These are phyloP conservation scores for Starmerella asiatica DNA, from an alignment of 805 yeast genomes.

Conservation along the genomic window DNA sequence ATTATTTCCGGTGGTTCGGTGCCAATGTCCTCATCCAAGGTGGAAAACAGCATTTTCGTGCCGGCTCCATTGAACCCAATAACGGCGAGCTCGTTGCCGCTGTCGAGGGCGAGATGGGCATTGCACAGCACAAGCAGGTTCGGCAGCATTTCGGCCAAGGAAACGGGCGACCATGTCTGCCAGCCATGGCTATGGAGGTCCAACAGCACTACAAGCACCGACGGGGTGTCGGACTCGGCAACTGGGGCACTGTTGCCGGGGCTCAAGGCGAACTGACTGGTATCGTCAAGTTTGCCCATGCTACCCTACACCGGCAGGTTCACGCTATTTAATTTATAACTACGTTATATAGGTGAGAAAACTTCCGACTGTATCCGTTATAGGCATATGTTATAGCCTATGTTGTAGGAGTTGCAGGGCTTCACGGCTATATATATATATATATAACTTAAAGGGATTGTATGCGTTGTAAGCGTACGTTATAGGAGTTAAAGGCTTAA, in stretches of 20 bases:
- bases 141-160: conserved; percentile 47
- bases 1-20: background rate
- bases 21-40: background rate
- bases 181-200: conserved; percentile 68
- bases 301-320: too few species aligned
- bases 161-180: conserved; percentile 28
- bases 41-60: conserved; percentile 59
- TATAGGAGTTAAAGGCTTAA: too few species aligned
- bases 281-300: conserved; percentile 28
- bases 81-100: conserved; percentile 70
- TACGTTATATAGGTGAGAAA: too few species aligned
- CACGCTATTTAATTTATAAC: too few species aligned
- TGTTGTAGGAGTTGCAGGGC: too few species aligned
- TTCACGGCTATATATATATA: too few species aligned
- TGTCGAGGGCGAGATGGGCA: conserved; percentile 75
- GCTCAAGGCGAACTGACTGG: too few species aligned
- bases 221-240: conserved; percentile 51
- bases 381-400: too few species aligned
- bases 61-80: conserved; percentile 63
- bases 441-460: too few species aligned
- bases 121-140: conserved; percentile 65
- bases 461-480: too few species aligned
- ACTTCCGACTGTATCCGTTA: too few species aligned
- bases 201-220: conserved; percentile 60
- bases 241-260: conserved; percentile 14